Evolutionary conservation across 2,329 filamentous ascomycete genomes (phyloP), one percentile per base, ranked within the genome.

Genomic region (Fusarium sarcochroum): DNA sequence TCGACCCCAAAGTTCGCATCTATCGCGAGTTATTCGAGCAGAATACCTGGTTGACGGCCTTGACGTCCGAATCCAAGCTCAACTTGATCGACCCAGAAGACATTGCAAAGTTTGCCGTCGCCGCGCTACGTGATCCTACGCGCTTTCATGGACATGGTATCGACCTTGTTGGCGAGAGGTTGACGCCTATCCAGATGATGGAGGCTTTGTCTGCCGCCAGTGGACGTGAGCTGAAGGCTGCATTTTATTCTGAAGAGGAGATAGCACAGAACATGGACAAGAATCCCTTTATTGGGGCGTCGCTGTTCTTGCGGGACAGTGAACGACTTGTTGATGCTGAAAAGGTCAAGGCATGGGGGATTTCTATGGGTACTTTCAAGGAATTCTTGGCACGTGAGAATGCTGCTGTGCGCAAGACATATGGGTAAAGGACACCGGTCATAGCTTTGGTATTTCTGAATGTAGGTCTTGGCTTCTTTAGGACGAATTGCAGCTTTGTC

Each of bases 101-200:
- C 0, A 58, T 58, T 10, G 50, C 34, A 1, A 3, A 5, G 1
- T 58, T 58, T 2, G 1, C 40, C 0, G 7, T 57, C 1, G 40
- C 32, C 0, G 40, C n/a, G 0, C 14, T 58, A 0, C 3, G 1
- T 0, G 4, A 56, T 0, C 40, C 55, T 21, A 3, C 3, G 0
- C 7, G 0, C 1, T 47, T 58, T 0, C 7, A 34, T 0, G 11
- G 7, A 0, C 1, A 40, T 0, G 50, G 25, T 2, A 27, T 58
- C 9, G 55, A 58, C 3, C 50, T 58, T 21, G 40, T 58, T 8
- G 42, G 50, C 0, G 40, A 58, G 9, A 25, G 55, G 27, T 9
- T 58, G 38, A 46, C 40, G 2, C 18, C 55, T 3, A 14, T 58
- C 18, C 50, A 58, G 4, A 40, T 58, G n/a, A 58, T 58, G 40